A percentile compares a stretch with the other conserved stretches of the same genome.
Conservation (phyloP, 495 filamentous ascomycete genomes). For the Penicillium fimorum region DNA sequence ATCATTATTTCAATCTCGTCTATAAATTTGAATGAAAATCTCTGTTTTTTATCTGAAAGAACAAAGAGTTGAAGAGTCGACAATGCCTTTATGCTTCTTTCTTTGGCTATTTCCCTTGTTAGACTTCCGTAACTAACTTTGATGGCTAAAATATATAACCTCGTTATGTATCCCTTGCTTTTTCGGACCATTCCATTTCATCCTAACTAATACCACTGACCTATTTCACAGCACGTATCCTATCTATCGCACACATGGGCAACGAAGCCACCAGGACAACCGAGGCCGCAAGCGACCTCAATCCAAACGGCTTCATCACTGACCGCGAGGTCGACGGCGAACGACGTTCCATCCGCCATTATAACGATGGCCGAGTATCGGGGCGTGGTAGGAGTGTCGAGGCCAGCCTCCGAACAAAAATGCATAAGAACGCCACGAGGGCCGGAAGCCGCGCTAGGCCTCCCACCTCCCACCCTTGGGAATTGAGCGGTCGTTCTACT, state of each 20-base stretch:
- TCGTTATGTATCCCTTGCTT: conserved; percentile 5
- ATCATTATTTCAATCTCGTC: conserved; percentile 2
- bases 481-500: not conserved
- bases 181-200: not conserved
- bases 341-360: conserved; percentile 3
- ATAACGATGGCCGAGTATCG: conserved; percentile 8
- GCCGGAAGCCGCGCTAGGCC: not conserved
- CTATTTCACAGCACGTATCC: not conserved
- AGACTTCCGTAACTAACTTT: not conserved
- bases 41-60: not conserved
- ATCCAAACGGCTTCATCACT: conserved; percentile 7
- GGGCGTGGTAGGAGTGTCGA: not conserved
- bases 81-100: not conserved
- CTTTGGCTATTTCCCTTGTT: not conserved
- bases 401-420: not conserved
- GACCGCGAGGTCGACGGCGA: conserved; percentile 4
- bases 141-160: not conserved
- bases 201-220: not conserved
- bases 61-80: not conserved
- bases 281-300: not conserved
- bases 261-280: not conserved
- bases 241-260: not conserved
- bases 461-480: not conserved
- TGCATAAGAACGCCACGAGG: not conserved
- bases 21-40: too few relatives aligned